Evolutionary conservation across 1,284 basidiomycete species (phyloP), one percentile per base, ranked within the genome.

Genomic region (Ceratorhiza oryzae-sativae): DNA sequence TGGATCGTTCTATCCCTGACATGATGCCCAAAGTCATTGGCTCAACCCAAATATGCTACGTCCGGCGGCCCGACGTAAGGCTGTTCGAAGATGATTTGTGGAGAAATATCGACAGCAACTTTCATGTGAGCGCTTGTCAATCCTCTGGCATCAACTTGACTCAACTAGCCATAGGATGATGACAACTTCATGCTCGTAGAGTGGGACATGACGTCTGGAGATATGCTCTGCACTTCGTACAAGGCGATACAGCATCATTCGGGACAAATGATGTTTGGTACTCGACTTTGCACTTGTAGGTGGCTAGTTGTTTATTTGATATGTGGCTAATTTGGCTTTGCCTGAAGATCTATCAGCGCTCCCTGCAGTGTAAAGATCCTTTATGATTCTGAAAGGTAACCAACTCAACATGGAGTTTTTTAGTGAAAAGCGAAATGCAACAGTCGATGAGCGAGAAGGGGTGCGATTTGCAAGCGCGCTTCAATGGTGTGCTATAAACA

Each of bases 391-490:
- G 15, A 9, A 20, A 9, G 18, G 1, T 1, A 23, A 9, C 9
- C 9, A 2, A 20, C 20, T 9, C 6, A 49, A 49, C 20, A 2
- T 9, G 23, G n/a, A 6, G 23, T 9, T 20, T n/a, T 45, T 25
- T 3, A 55, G 53, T n/a, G 25, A 13, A 34, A 62, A 62, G 25
- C 60, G 60, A 3, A 39, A 62, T 18, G 39, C 41, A 8, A 18
- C 41, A 12, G 25, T 39, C 23, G 60, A 62, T 46, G 30, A 20
- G 30, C 60, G 42, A 25, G 60, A 62, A 32, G 60, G 60, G 6
- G 39, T 42, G 13, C 60, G 60, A 12, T 62, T 62, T 62, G 60
- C 60, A 23, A 62, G 46, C 41, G 60, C 60, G 15, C 60, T 62
- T 8, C 39, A 62, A 20, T 62, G 60, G 60, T 45, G 41, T 62